These are phyloP conservation scores for Fusarium algeriense DNA, from an alignment of 2,329 filamentous ascomycete genomes.

Conservation along the genomic window DNA sequence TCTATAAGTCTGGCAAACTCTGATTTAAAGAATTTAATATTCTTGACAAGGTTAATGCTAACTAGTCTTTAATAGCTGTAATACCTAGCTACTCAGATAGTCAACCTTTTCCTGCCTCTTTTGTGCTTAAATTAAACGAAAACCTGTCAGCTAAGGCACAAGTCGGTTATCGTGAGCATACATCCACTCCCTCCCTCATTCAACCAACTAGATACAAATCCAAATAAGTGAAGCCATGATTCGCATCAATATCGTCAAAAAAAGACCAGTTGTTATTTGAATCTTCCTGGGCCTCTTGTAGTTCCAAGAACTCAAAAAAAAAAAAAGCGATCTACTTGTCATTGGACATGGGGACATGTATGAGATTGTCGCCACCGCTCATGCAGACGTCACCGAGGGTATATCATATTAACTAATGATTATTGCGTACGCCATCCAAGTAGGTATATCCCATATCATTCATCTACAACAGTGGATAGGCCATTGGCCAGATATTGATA, in stretches of 20 bases:
- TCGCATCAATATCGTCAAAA: accelerated
- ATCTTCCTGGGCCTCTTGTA: accelerated
- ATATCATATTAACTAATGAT: not conserved
- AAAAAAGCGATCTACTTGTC: not conserved
- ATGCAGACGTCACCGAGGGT: not conserved
- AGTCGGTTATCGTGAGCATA: accelerated
- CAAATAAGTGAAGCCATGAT: not conserved
- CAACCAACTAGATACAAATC: too few relatives aligned
- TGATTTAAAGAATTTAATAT: too few relatives aligned
- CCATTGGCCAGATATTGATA: not conserved
- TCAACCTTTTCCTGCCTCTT: too few relatives aligned
- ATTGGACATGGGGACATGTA: not conserved
- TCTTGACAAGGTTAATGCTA: too few relatives aligned
- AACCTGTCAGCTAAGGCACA: too few relatives aligned
- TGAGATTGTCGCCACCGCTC: not conserved
- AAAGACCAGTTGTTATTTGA: accelerated
- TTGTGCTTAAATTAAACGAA: too few relatives aligned
- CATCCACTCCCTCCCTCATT: too few relatives aligned
- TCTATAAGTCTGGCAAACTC: too few relatives aligned
- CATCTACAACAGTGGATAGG: not conserved
- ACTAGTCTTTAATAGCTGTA: too few relatives aligned
- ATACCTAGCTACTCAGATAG: too few relatives aligned
- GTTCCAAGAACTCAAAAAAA: not conserved
- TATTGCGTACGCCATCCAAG: not conserved
- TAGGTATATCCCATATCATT: not conserved